Conservation (phyloP, 73 alveolate genomes). For the Durusdinium trenchii region DNA sequence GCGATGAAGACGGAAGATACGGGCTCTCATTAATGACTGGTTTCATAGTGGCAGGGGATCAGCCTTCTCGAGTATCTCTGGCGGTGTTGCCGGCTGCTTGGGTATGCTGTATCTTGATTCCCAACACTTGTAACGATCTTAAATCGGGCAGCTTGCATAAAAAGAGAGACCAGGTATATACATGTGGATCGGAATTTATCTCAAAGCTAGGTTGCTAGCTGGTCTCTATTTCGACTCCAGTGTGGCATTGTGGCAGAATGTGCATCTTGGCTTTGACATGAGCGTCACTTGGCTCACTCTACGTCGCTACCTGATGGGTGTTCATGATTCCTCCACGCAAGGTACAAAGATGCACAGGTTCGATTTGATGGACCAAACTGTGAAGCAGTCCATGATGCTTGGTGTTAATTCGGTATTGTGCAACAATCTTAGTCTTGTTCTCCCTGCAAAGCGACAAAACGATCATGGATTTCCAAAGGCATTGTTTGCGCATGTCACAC, state of each 20-base stretch:
- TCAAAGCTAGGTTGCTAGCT: conserved; percentile 35
- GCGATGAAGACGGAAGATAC: too few species aligned
- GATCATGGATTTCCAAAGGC: too few species aligned
- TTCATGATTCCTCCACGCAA: not conserved
- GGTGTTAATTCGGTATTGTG: too few species aligned
- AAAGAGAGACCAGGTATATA: not conserved
- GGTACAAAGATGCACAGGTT: conserved; percentile 92
- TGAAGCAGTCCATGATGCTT: conserved; percentile 49
- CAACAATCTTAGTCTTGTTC: too few species aligned
- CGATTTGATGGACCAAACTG: conserved; percentile 66
- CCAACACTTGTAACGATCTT: not conserved
- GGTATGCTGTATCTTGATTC: too few species aligned
- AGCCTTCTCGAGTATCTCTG: too few species aligned
- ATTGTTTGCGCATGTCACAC: too few species aligned
- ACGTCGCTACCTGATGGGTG: not conserved
- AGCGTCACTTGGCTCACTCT: not conserved
- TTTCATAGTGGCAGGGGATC: too few species aligned
- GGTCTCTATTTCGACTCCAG: conserved; percentile 78
- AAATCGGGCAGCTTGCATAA: not conserved
- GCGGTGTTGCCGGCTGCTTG: too few species aligned
- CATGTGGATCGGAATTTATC: not conserved
- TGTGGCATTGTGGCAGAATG: conserved; percentile 91
- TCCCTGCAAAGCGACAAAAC: too few species aligned
- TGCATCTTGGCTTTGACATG: not conserved
- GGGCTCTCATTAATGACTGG: too few species aligned